Evolutionary conservation across 2,329 filamentous ascomycete genomes (phyloP), one percentile per base, ranked within the genome.

Genomic region (Zalaria sp.): DNA sequence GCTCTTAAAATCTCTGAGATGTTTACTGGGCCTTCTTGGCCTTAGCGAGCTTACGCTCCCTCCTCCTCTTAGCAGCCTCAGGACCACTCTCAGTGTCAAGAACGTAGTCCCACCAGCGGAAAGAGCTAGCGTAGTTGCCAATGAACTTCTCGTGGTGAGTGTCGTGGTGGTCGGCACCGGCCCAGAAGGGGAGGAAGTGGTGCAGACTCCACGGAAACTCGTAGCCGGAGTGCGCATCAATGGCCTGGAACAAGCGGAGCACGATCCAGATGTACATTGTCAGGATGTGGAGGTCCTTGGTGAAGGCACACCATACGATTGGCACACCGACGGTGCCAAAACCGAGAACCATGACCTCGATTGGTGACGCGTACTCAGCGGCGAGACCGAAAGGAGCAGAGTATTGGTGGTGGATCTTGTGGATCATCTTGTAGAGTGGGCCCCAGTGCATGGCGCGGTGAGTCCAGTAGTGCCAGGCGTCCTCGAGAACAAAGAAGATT

Each of bases 371-470:
- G 64, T 98, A 98, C 67, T 98, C 91, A 43, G 91, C 89, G 18
- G 91, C 89, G 41, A 98, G 73, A 52, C 91, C 91, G 58, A 98
- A 98, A 11, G 91, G 91, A 8, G 91, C 91, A 32, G 87, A 94
- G 71, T 98, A 98, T 57, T 91, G 89, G 71, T 98, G 91, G 69
- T 98, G 91, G 54, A 98, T 88, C 72, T 98, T 98, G 76, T 98
- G 91, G 56, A 98, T 84, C 57, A 80, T 76, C 71, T 87, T 93
- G 78, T 98, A 98, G 4, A 98, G 79, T 34, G 87, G 85, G 25
- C 85, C 88, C 70, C 86, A 93, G 72, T 98, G 91, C 66, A 98
- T 78, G 35, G 75, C 77, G 53, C 91, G 86, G 68, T 98, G 91
- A 52, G 78, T 79, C 80, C 88, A 96, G 73, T 98, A 98, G 67